Evolutionary conservation across 2,329 filamentous ascomycete species (phyloP).

Genomic region (Claviceps purpurea): DNA sequence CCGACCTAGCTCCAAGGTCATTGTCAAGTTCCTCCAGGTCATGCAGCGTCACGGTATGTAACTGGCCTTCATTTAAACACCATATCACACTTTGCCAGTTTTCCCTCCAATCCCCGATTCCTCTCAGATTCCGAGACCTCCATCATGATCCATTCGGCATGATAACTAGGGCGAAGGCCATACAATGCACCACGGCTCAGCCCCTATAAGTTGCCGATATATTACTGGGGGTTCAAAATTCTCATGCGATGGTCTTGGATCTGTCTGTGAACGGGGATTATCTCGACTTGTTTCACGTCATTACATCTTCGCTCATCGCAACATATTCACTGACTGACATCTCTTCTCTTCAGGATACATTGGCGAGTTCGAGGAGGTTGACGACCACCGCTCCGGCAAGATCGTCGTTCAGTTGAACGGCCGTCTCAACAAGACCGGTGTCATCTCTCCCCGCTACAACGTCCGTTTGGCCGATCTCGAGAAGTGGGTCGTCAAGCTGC

Average conservation of each 20-base stretch:
- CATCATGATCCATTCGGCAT: constrained; percentile 57
- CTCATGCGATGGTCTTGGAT: constrained; percentile 71
- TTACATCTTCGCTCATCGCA: constrained; percentile 83
- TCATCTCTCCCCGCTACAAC: constrained; percentile 99
- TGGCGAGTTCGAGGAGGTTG: constrained; percentile 98
- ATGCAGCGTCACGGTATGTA: constrained; percentile 99
- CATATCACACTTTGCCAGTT: neutral
- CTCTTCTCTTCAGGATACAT: constrained; percentile 63
- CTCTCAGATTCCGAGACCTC: constrained; percentile 9
- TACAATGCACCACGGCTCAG: constrained; percentile 63
- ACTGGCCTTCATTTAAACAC: neutral
- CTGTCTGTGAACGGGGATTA: constrained; percentile 15
- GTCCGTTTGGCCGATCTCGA: constrained; percentile 93
- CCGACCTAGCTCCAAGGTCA: constrained; percentile 97
- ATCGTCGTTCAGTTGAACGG: constrained; percentile 99
- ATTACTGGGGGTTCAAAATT: constrained; percentile 40
- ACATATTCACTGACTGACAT: constrained; percentile 53
- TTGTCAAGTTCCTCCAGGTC: constrained; percentile 96
- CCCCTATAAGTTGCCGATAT: constrained; percentile 99
- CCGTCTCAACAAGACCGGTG: constrained; percentile 95
- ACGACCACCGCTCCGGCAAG: constrained; percentile 99
- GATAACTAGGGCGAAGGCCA: constrained; percentile 99
- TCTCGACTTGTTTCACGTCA: constrained; percentile 8
- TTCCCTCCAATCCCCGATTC: neutral
- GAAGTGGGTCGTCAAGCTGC: constrained; percentile 99